Base-by-base conservation (phyloP, 805 yeast species). In the Torulaspora microellipsoides region DNA sequence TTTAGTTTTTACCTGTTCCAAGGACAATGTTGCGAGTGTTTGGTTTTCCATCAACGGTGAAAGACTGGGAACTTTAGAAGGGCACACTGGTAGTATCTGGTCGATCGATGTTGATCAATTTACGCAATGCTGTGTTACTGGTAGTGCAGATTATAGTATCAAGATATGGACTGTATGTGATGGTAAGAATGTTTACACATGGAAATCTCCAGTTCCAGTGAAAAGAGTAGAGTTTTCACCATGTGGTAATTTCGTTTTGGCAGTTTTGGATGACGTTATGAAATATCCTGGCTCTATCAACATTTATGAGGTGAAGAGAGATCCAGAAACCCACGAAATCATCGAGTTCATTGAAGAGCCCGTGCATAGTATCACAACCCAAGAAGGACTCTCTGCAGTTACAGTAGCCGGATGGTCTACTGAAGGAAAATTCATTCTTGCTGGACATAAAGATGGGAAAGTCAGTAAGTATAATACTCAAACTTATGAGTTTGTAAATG, bases 41-140 rank as follows among this genome's bases (percentile, higher is more conserved):
- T 95, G 98, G 97, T 93, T 78, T 68, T 80, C 97, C 27, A 81
- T 85, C 51, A 91, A 90, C 65, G 99, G 99, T 58, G 99, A 93
- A 70, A 80, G 98, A 67, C 69, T 93, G 46, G 99, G 99, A 39
- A 93, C 99, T 47, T 78, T 87, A 54, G 80, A 69, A 34, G 90
- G 90, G 8, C 98, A 93, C 66, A 75, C 76, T 46, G 99, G 99
- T 81, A 85, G 96, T 42, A 83, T 93, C 58, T 88, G 95, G 93
- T 82, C 96, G 28, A 82, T 93, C 52, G 98, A 90, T 64, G 83
- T 89, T 36, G 93, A 87, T 65, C 66, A 70, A 32, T 75, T 76
- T 44, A 74, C 91, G n/a, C 71, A 75, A 32, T 75, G 76, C 49
- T 81, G 87, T 52, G 79, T 82, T 45, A 90, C 99, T 3, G 97